Base-by-base conservation (phyloP, 2,329 filamentous ascomycete species). In the Colletotrichum truncatum region DNA sequence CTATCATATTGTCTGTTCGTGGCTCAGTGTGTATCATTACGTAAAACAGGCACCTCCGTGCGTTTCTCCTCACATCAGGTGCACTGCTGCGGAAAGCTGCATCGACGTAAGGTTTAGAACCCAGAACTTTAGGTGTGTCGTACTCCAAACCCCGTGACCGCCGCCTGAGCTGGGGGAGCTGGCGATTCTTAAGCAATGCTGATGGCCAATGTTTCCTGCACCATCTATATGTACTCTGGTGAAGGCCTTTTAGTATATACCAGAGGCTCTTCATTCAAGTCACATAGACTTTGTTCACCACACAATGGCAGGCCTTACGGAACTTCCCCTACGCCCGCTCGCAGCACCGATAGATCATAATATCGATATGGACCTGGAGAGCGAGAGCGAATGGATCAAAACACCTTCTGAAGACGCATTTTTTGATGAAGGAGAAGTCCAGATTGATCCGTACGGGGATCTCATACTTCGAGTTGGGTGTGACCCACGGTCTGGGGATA, bases 1-100 rank as follows among this genome's bases (percentile, higher is more conserved):
- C 62, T 62, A 65, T 52, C 49, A 56, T 41, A 41, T 43, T 18
- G 45, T 23, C 28, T 21, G 28, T 26, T 18, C 43, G 16, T 25
- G 51, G 49, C 43, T 63, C 49, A 36, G 49, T 58, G 34, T 63
- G 63, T 46, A 45, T 63, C 63, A 32, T 66, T 66, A 66, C 63
- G 57, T 66, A 66, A 66, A 66, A 51, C 41, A n/a, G 57, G 36
- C 43, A 41, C 51, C 45, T 39, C 51, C 39, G 62, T 66, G 63
- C 51, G 63, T 63, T 56, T 66, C 56, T 48, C 32, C 25, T 54
- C 62, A 28, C 46, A 49, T 55, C 41, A 54, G 23, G 26, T 48
- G 57, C 57, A 41, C 34, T 21, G 43, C 49, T 21, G n/a, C 34
- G 43, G 21, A 26, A 36, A 36, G 28, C 23, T 48, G 41, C 48